Evolutionary conservation across 352 stramenopile species (phyloP).

Genomic region (Globisporangium mamillatum): DNA sequence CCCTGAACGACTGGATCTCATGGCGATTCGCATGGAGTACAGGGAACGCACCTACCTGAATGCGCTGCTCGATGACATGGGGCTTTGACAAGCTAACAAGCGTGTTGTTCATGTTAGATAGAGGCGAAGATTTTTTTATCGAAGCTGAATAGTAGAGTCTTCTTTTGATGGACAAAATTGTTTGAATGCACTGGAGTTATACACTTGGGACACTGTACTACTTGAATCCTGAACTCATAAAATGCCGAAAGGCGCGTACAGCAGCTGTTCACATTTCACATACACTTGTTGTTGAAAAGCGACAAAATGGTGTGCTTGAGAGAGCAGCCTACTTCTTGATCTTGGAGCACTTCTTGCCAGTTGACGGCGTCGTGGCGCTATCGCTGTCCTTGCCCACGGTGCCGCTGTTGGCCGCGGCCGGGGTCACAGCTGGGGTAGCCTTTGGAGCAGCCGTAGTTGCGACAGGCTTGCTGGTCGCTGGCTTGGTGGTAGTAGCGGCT

Average conservation of each 20-base stretch:
- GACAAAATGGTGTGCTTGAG: background rate
- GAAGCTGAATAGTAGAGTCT: background rate
- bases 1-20: background rate
- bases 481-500: background rate
- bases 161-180: background rate
- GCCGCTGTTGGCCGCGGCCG: background rate
- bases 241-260: background rate
- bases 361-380: background rate
- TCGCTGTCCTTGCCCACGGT: conserved; percentile 8
- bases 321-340: conserved; percentile 6
- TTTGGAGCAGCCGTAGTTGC: conserved; percentile 8
- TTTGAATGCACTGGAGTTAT: background rate
- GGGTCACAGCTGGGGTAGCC: conserved; percentile 1
- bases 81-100: background rate
- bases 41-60: background rate
- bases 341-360: conserved; percentile 6
- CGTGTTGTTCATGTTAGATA: too few relatives aligned
- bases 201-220: background rate
- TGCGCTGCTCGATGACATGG: conserved; percentile 2
- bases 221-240: background rate
- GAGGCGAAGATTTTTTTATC: background rate
- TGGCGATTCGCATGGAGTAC: conserved; percentile 9
- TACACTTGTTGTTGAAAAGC: background rate
- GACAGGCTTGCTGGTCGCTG: conserved; percentile 2
- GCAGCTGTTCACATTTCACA: background rate